Evolutionary conservation across 306 rosid genomes (phyloP), one percentile per base, ranked within the genome.

Genomic region (Glycyrrhiza uralensis): DNA sequence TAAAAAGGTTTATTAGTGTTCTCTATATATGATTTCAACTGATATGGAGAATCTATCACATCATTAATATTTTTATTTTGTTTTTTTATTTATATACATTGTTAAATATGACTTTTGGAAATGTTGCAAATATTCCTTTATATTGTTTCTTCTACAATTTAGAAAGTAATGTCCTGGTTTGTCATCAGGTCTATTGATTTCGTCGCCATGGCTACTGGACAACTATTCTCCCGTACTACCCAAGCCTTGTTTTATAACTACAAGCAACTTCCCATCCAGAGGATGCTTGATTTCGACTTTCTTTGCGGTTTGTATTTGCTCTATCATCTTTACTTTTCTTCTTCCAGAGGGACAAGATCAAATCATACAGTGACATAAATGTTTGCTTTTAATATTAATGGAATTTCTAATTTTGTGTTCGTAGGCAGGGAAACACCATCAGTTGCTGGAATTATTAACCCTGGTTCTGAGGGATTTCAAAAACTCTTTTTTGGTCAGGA

Each of bases 231-330:
- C 33, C 90, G 88, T 45, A 88, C 89, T 5, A 91, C 99, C 1
- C 99, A 95, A 68, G 97, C 99, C 20, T 71, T 95, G 68, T 95
- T 95, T 84, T 95, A 95, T 84, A 95, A 91, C 84, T 91, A 95
- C 88, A 95, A 95, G 88, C 99, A 95, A 72, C 93, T 95, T 63
- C 99, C 99, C 26, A 86, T 91, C 72, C 99, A 95, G 82, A 84
- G 97, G 82, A 95, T 95, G 99, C 97, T 95, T 54, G 99, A 95
- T 86, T 95, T 95, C 79, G 99, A 95, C 87, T 91, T 91, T 84
- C 99, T 95, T 46, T 95, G 99, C 4, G 99, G 99, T 95, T 66
- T 24, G 93, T 79, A 15, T 66, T 2, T 23, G 52, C 45, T 66
- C 44, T 69, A 5, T 79, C 35, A 24, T 67, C 60, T 70, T 60